These are phyloP conservation scores for Fusarium caatingaense DNA, from an alignment of 2,329 filamentous ascomycete species.

Conservation along the genomic window DNA sequence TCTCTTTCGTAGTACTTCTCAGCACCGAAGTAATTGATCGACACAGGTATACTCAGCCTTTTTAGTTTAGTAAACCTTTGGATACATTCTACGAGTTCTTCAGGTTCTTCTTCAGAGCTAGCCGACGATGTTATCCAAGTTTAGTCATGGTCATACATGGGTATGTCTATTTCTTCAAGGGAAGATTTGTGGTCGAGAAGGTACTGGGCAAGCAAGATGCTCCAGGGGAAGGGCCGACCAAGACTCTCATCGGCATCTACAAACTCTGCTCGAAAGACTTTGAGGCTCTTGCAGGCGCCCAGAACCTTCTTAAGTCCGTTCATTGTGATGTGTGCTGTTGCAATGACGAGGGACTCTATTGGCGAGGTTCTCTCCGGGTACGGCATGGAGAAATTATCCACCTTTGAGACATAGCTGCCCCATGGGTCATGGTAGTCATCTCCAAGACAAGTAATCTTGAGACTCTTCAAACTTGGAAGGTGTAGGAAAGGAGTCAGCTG, in stretches of 20 bases:
- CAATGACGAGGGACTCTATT: background rate
- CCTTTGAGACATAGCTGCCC: background rate
- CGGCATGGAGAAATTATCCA: background rate
- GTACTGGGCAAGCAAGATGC: background rate
- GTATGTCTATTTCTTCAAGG: background rate
- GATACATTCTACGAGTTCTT: background rate
- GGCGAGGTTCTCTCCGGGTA: background rate
- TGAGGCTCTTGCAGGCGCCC: background rate
- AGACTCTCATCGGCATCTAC: background rate
- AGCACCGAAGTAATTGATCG: too few relatives aligned
- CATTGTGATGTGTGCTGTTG: background rate
- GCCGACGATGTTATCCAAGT: accelerated
- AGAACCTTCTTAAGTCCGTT: background rate
- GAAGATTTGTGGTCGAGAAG: background rate
- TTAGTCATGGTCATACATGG: background rate
- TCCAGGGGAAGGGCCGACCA: accelerated
- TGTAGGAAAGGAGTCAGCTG: background rate
- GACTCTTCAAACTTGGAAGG: background rate
- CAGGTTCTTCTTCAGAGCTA: too few relatives aligned
- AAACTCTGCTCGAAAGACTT: background rate
- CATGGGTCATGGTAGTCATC: too few relatives aligned
- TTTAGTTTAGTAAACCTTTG: background rate
- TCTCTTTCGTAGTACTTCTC: background rate
- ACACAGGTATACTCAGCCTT: background rate
- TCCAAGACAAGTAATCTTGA: background rate